Evolutionary conservation across 1,284 basidiomycete genomes (phyloP).

Genomic region (Chalciporus sp.): DNA sequence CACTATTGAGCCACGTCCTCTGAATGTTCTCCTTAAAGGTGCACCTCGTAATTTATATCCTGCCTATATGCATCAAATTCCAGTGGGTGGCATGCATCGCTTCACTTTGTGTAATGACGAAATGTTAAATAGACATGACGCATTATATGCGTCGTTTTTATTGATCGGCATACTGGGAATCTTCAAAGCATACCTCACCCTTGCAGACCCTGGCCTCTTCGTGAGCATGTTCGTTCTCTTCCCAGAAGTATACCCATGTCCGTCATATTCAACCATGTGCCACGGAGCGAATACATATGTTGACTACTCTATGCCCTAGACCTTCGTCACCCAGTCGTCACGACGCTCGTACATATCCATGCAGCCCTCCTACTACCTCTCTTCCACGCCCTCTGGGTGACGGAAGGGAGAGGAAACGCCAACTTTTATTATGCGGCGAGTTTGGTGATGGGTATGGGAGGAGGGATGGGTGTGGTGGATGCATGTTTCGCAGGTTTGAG

Average conservation of each 20-base stretch:
- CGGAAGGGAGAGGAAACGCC: conserved; percentile 92
- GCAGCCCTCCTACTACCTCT: conserved; percentile 86
- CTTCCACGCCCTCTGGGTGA: conserved; percentile 92
- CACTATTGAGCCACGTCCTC: too few species aligned
- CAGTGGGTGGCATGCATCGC: conserved; percentile 48
- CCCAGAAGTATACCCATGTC: conserved; percentile 83
- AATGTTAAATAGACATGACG: conserved; percentile 67
- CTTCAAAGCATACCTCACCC: conserved; percentile 92
- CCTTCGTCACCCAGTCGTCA: conserved; percentile 86
- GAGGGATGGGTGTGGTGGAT: conserved; percentile 83
- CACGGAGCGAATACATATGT: conserved; percentile 59
- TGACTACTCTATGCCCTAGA: conserved; percentile 50
- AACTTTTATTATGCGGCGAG: conserved; percentile 99
- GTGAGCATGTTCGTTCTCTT: conserved; percentile 80
- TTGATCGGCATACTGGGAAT: conserved; percentile 78
- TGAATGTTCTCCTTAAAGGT: conserved; percentile 41
- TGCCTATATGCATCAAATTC: conserved; percentile 88
- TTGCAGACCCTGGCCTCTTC: conserved; percentile 89
- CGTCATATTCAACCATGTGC: conserved; percentile 34
- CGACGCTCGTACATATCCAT: conserved; percentile 82
- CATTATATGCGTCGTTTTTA: conserved; percentile 79
- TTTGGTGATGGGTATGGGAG: conserved; percentile 88
- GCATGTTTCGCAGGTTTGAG: conserved; percentile 78
- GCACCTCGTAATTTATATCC: conserved; percentile 84
- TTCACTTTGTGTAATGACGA: neutral